Conservation (phyloP, 2,329 filamentous ascomycete genomes). For the Podosphaera xanthii region DNA sequence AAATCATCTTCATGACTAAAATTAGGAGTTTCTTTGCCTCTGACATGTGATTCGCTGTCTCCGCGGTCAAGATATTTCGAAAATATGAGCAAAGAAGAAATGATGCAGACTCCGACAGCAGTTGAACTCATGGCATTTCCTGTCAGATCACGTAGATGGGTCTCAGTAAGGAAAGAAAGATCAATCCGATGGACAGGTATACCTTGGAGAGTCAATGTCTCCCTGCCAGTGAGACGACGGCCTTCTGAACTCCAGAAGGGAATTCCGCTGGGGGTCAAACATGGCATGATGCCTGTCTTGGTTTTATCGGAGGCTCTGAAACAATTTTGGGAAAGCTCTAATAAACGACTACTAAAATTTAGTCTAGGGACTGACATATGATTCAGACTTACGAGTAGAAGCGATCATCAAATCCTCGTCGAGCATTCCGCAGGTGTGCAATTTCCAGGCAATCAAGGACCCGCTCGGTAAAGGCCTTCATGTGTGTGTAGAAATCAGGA, state of each 20-base stretch:
- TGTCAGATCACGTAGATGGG: conserved; percentile 43
- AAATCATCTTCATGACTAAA: background rate
- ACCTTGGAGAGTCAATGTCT: conserved; percentile 44
- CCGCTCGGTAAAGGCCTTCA: conserved; percentile 28
- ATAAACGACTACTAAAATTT: conserved; percentile 20
- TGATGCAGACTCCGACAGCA: conserved; percentile 39
- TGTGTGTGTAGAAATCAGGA: conserved; percentile 30
- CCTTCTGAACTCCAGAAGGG: conserved; percentile 37
- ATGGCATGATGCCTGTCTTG: conserved; percentile 35
- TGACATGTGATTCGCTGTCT: background rate
- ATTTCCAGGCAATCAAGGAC: conserved; percentile 46
- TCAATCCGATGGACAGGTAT: conserved; percentile 38
- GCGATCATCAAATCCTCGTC: conserved; percentile 29
- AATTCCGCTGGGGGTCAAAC: conserved; percentile 43
- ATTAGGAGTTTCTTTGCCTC: background rate
- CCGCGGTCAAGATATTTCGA: conserved; percentile 1
- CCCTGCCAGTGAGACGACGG: conserved; percentile 35
- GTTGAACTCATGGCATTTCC: conserved; percentile 65
- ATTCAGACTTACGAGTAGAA: conserved; percentile 26
- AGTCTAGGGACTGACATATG: background rate
- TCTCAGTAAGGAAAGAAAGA: conserved; percentile 37
- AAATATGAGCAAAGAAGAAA: conserved; percentile 29
- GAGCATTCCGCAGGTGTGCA: conserved; percentile 26
- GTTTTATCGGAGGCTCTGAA: conserved; percentile 29
- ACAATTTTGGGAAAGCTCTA: conserved; percentile 52